phyloP scores from a whole-genome alignment of 108 stramenopile species.

The Skeletonema menzelii region DNA sequence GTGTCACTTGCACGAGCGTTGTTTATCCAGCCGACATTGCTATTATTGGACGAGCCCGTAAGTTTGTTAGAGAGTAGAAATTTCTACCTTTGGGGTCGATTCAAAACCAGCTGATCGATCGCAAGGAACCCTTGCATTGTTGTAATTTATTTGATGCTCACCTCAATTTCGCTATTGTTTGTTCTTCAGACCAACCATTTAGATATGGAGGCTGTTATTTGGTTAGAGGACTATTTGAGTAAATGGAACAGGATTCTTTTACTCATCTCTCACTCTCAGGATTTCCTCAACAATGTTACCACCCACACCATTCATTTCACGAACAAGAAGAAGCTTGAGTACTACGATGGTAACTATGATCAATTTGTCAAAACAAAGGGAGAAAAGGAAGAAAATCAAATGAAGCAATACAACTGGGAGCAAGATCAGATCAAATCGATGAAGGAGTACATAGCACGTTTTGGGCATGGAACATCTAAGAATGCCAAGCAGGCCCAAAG shows the following conservation, averaged over 20 bases:
- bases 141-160: not conserved
- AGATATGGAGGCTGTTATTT: conserved; percentile 98
- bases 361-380: conserved; percentile 93
- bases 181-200: not conserved
- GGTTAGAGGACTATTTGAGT: conserved; percentile 94
- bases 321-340: conserved; percentile 70
- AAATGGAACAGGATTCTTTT: conserved; percentile 91
- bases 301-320: conserved; percentile 97
- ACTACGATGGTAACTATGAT: conserved; percentile 98
- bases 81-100: no score
- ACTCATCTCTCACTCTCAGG: conserved; percentile 88
- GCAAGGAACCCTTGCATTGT: no score
- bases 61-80: not conserved
- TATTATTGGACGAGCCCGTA: conserved; percentile 90
- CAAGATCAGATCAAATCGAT: conserved; percentile 96
- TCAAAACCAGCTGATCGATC: no score
- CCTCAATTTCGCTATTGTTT: not conserved
- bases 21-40: conserved; percentile 88
- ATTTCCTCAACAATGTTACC: conserved; percentile 96
- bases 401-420: conserved; percentile 98
- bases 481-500: conserved; percentile 97
- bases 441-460: conserved; percentile 98
- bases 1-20: conserved; percentile 69
- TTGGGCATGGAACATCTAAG: conserved; percentile 98
- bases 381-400: conserved; percentile 93